Base-by-base conservation (phyloP, 257 asterid species). In the Solanum lignicaule region DNA sequence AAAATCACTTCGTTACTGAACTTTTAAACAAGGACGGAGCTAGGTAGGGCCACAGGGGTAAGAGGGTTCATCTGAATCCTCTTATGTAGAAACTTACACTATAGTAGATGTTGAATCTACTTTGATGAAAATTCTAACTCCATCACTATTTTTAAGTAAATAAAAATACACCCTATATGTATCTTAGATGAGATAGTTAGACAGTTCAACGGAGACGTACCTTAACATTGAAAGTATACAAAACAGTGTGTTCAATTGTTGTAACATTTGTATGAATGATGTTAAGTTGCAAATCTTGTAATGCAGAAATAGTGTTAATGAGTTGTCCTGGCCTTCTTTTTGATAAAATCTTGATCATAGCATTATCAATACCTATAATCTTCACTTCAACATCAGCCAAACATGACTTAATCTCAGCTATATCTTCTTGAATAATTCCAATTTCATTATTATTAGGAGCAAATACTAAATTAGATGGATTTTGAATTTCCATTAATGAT, bases 161-260 rank as follows among this genome's bases (percentile, higher is more conserved):
- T 29, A 81, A 16, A 4, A 16, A 2, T 43, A 0, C 3, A 2
- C 9, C 6, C 2, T 8, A 18, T 55, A 55, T 55, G 5, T 55
- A 55, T 55, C 7, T 10, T 33, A 55, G 38, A 79, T 79, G 5
- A 43, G 66, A n/a, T 29, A 11, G 55, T 39, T 29, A 8, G 0
- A 52, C 7, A 58, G 0, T n/a, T 15, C 8, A 5, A 39, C 1
- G 29, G 18, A 3, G 5, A 6, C 9, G 29, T 93, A 95, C 99
- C 99, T 97, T 97, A 89, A 95, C 96, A 87, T 95, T 95, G 95
- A 95, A 97, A 7, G 98, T 94, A 83, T 97, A 97, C 60, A 97
- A 96, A 90, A 95, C 98, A 32, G 98, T 95, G 55, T 97, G 98
- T 72, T 97, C 99, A 90, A 97, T 93, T 33, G 99, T 97, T 13